Evolutionary conservation across 2,329 filamentous ascomycete species (phyloP), one percentile per base, ranked within the genome.

Genomic region (Penicillium sp.): DNA sequence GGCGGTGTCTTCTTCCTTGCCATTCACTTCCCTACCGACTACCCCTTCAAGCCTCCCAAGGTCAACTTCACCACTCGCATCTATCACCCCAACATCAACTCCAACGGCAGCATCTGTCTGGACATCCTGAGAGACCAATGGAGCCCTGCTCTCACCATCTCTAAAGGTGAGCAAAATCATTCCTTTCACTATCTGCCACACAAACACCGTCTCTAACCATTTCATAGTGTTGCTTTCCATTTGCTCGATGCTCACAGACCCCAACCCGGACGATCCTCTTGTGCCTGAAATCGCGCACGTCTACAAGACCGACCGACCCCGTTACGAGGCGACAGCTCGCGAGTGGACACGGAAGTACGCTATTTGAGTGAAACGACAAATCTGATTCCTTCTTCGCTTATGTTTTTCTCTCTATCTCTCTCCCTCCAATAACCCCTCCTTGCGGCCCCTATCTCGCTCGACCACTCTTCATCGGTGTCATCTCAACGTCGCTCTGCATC

Each of bases 71-170:
- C 92, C 70, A 99, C 94, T 65, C 90, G 93, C 75, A 97, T 99
- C 83, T 99, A 99, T 79, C 94, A 99, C 82, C 94, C 94, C 72
- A 99, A 99, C 82, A 99, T 99, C 91, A 99, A 99, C 87, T 96
- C 91, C 68, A 97, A 97, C 78, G 94, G 94, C 79, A 97, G 92
- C 80, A 99, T 99, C 79, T 99, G 94, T 79, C 81, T 99, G 76
- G 94, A 99, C 75, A 99, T 99, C 74, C 83, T 99, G 74, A 88
- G 94, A 82, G 94, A 99, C 79, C 94, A 99, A 82, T 99, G 94
- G 94, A 97, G 92, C 78, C 94, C 94, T 41, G 94, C 94, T 66
- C 83, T 99, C 78, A 99, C 94, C 67, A 97, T 99, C 72, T 96
- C 91, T 61, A 99, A 99, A 87, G 94, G 94, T 96, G 81, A 57